Evolutionary conservation across 345 rosid genomes (phyloP).

Genomic region (Salix suchowensis): DNA sequence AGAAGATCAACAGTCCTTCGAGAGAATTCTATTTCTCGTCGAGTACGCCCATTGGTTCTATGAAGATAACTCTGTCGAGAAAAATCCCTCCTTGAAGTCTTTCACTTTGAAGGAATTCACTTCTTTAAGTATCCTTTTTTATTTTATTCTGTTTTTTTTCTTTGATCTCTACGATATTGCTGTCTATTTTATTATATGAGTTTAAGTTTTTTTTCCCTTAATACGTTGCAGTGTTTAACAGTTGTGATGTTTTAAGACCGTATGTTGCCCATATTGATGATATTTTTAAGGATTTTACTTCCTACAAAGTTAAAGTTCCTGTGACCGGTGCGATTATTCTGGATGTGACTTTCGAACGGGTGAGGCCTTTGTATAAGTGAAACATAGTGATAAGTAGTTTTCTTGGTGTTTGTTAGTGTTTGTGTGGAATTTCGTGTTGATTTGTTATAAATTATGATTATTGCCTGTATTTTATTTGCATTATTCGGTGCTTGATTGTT

Average conservation of each 20-base stretch:
- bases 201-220: conserved; percentile 31
- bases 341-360: conserved; percentile 94
- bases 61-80: conserved; percentile 91
- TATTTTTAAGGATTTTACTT: conserved; percentile 92
- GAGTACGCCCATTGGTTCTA: conserved; percentile 99
- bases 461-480: background rate
- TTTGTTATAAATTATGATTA: background rate
- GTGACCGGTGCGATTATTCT: conserved; percentile 95
- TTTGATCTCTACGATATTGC: background rate
- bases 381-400: background rate
- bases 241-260: conserved; percentile 82
- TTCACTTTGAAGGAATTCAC: conserved; percentile 87
- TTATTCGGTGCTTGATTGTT: background rate
- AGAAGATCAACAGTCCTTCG: conserved; percentile 96
- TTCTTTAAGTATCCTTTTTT: conserved; percentile 67
- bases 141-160: background rate
- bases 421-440: background rate
- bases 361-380: conserved; percentile 28
- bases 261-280: conserved; percentile 91
- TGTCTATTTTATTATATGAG: background rate
- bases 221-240: conserved; percentile 67
- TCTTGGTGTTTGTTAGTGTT: too few relatives aligned
- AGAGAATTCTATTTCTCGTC: conserved; percentile 91
- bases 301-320: conserved; percentile 96
- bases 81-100: conserved; percentile 85